Base-by-base conservation (phyloP, 2,329 filamentous ascomycete genomes). In the Trichoderma endophyticum region DNA sequence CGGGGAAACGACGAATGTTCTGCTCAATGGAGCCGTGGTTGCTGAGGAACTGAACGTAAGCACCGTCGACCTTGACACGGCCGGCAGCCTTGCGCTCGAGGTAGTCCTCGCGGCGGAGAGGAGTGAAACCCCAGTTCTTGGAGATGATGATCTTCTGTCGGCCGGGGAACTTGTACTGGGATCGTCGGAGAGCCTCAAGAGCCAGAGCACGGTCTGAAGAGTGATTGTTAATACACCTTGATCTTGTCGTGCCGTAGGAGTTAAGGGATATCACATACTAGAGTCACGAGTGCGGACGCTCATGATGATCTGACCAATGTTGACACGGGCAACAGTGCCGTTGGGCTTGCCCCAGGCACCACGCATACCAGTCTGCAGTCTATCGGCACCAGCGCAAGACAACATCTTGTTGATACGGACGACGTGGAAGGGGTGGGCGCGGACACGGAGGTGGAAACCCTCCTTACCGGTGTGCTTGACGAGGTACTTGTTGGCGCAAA, bases 321-420 rank as follows among this genome's bases (percentile, higher is more conserved):
- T 98, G 90, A 99, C 95, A 93, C 96, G 96, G 85, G 96, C 96
- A 83, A 99, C 96, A 82, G 90, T 92, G 84, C 96, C 96, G 90
- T 98, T 97, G 86, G 96, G 96, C 92, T 99, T 99, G 84, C 96
- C 96, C 92, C 94, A 99, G 81, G 96, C 96, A 92, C 96, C 96
- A 92, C 96, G 95, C 96, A 99, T 99, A 90, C 96, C 96, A 80
- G 96, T 99, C 88, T 99, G 96, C 86, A 99, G 90, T 92, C 96
- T 94, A 98, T 99, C 96, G 92, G 96, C 96, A 91, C 96, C 96
- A 83, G 96, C 96, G 87, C 96, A 99, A 84, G 96, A 98, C 94
- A 99, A 95, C 96, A 99, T 99, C 93, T 99, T 99, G 94, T 99
- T 99, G 95, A 99, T 99, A 88, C 96, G 96, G 90, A 99, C 93